A percentile compares a stretch with the other conserved stretches of the same genome.
Conservation (phyloP, 164 flowering plant species). For the Tetrastigma voinierianum region DNA sequence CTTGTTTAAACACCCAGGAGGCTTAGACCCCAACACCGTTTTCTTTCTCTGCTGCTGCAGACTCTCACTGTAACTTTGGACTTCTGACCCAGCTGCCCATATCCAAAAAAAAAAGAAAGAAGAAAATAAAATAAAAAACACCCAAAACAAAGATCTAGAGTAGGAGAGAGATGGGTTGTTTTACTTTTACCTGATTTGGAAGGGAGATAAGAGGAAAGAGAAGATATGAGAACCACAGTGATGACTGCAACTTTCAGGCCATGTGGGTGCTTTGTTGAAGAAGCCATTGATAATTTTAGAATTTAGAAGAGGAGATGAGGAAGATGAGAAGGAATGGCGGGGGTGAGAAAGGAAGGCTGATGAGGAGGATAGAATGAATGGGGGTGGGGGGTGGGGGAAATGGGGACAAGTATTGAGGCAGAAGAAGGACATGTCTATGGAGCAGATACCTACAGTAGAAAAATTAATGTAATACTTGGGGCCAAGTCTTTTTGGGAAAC, state of each 20-base stretch:
- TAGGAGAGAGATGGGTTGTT: background rate
- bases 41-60: constrained; percentile 24
- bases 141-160: background rate
- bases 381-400: background rate
- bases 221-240: constrained; percentile 28
- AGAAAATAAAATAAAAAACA: background rate
- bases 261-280: constrained; percentile 19
- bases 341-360: background rate
- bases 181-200: constrained; percentile 34
- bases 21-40: constrained; percentile 73
- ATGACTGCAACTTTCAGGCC: constrained; percentile 14
- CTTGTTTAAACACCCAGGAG: constrained; percentile 69
- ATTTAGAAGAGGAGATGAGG: background rate
- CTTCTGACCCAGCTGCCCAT: constrained; percentile 15
- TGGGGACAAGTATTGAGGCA: constrained; percentile 7
- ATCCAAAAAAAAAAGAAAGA: background rate
- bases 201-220: constrained; percentile 21
- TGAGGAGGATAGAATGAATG: background rate
- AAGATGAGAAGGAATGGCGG: background rate
- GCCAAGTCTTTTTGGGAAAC: constrained; percentile 20
- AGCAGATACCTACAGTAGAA: constrained; percentile 1
- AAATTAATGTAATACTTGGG: constrained; percentile 10
- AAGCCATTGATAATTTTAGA: constrained; percentile 21
- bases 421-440: constrained; percentile 31
- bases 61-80: constrained; percentile 6